phyloP scores from a whole-genome alignment of 2,329 filamentous ascomycete genomes.

The Fusarium sp. region DNA sequence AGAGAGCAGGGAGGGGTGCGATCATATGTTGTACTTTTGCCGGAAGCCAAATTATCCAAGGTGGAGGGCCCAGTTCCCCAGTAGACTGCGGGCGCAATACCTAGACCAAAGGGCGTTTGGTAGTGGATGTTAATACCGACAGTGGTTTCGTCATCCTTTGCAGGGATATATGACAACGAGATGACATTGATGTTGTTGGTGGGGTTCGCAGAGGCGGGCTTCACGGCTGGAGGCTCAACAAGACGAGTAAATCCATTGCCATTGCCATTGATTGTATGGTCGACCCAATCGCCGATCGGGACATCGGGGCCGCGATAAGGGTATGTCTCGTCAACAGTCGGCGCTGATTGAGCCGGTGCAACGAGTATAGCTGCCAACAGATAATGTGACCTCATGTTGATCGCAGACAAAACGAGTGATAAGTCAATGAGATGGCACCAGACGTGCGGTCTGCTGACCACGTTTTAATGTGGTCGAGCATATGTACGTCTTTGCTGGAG shows the following conservation, averaged over 20 bases:
- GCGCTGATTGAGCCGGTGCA: neutral
- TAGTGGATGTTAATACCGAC: constrained; percentile 4
- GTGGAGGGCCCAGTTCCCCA: neutral
- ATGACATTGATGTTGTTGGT: constrained; percentile 12
- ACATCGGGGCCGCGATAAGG: neutral
- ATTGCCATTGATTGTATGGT: neutral
- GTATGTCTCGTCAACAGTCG: neutral
- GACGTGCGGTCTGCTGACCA: no score
- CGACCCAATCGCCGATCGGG: neutral
- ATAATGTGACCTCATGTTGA: accelerated
- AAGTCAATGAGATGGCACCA: no score
- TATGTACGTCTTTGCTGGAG: no score
- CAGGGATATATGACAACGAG: neutral
- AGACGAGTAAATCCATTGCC: neutral
- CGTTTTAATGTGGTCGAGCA: no score
- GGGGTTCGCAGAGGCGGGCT: neutral
- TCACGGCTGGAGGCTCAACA: neutral
- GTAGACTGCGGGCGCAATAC: accelerated
- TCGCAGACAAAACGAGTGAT: accelerated
- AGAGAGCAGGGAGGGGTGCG: neutral
- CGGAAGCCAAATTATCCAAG: neutral
- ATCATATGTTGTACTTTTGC: neutral
- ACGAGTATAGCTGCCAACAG: neutral
- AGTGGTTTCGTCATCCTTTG: accelerated
- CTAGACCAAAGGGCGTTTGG: neutral